Percentiles rank a stretch among this genome's conserved stretches.
Conservation (phyloP, 1,139 yeast genomes). For the Suhomyces guaymorum region DNA sequence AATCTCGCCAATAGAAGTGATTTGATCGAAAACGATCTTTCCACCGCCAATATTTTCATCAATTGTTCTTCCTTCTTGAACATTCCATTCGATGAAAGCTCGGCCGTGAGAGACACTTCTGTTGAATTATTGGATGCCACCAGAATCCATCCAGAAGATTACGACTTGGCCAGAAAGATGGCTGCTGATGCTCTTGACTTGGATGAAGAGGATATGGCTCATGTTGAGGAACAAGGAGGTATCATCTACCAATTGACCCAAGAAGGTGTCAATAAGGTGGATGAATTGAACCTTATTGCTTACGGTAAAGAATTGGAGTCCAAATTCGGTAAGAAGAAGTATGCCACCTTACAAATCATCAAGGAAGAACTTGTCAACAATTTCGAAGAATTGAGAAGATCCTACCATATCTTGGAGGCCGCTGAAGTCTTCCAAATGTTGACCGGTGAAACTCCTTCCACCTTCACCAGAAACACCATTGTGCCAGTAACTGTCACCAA, state of each 20-base stretch:
- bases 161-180: conserved; percentile 92
- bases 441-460: conserved; percentile 79
- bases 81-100: conserved; percentile 67
- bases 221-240: conserved; percentile 75
- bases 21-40: conserved; percentile 75
- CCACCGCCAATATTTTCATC: conserved; percentile 79
- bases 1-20: conserved; percentile 70
- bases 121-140: conserved; percentile 90
- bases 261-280: conserved; percentile 83
- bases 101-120: conserved; percentile 51
- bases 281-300: conserved; percentile 84
- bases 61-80: conserved; percentile 90
- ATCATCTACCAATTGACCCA: conserved; percentile 78
- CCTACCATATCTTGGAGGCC: conserved; percentile 65
- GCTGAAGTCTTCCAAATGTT: conserved; percentile 82
- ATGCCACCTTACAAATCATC: conserved; percentile 82
- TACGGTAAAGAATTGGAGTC: conserved; percentile 90
- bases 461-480: conserved; percentile 69
- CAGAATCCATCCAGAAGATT: conserved; percentile 96
- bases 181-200: conserved; percentile 97
- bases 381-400: conserved; percentile 79
- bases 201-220: conserved; percentile 91
- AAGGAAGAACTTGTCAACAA: conserved; percentile 85
- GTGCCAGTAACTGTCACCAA: conserved; percentile 73
- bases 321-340: conserved; percentile 73